Evolutionary conservation across 345 rosid genomes (phyloP).

Genomic region (Citrus sp.): DNA sequence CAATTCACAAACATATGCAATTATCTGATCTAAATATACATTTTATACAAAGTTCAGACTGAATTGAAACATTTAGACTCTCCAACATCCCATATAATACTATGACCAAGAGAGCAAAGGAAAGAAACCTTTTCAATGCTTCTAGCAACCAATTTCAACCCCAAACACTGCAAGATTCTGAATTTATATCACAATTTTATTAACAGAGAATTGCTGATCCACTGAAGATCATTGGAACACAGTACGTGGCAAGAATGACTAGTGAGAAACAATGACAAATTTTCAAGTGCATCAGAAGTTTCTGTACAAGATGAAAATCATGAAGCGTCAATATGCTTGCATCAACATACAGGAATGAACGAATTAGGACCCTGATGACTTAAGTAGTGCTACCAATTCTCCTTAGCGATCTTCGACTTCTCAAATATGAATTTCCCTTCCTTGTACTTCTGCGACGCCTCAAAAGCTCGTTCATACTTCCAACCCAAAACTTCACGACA

Average conservation of each 20-base stretch:
- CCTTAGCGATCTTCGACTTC: slow-evolving; percentile 72
- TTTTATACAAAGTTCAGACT: neutral
- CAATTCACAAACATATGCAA: neutral
- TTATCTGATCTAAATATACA: neutral
- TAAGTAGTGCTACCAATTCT: slow-evolving; percentile 54
- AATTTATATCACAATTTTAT: slow-evolving; percentile 16
- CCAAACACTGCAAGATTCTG: neutral
- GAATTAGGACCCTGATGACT: neutral
- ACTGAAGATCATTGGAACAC: slow-evolving; percentile 9
- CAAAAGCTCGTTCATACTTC: slow-evolving; percentile 82
- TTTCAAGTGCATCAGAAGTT: slow-evolving; percentile 18
- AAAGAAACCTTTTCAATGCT: neutral
- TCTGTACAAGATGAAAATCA: slow-evolving; percentile 24
- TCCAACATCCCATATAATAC: neutral
- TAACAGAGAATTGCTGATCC: slow-evolving; percentile 12
- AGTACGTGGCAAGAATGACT: slow-evolving; percentile 15
- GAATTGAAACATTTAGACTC: neutral
- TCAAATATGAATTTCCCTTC: slow-evolving; percentile 89
- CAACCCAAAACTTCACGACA: slow-evolving; percentile 77
- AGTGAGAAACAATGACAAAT: slow-evolving; percentile 13
- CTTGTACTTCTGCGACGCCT: slow-evolving; percentile 71
- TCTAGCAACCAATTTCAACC: neutral
- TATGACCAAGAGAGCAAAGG: neutral
- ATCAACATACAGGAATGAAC: slow-evolving; percentile 23
- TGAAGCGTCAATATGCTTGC: slow-evolving; percentile 10